Percentiles rank a stretch among this genome's conserved stretches.
phyloP scores from a whole-genome alignment of 352 stramenopile species.

The Phytophthora citricola region DNA sequence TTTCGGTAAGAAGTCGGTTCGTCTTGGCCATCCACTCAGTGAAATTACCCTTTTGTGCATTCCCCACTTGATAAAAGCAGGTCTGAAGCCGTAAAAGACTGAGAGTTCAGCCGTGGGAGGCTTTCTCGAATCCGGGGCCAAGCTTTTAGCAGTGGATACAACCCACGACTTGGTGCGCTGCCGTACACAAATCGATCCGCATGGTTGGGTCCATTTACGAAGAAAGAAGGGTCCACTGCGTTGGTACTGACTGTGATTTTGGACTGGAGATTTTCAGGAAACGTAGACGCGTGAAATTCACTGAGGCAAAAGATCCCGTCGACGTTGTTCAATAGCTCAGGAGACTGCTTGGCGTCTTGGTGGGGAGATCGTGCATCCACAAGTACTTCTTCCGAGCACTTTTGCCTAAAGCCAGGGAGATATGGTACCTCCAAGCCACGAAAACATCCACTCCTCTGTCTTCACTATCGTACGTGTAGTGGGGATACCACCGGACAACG shows the following conservation, averaged over 20 bases:
- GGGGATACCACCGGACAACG: conserved; percentile 76
- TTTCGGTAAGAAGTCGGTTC: conserved; percentile 36
- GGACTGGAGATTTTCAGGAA: conserved; percentile 48
- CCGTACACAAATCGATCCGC: conserved; percentile 86
- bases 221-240: conserved; percentile 71
- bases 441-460: conserved; percentile 83
- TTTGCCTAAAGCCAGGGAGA: conserved; percentile 69
- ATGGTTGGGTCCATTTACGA: conserved; percentile 65
- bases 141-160: conserved; percentile 63
- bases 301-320: conserved; percentile 86
- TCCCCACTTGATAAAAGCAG: conserved; percentile 73
- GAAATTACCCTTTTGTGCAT: conserved; percentile 52
- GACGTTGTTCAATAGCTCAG: conserved; percentile 48
- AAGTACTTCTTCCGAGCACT: conserved; percentile 53
- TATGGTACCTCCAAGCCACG: conserved; percentile 91
- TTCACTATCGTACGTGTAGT: conserved; percentile 70
- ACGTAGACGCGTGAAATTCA: conserved; percentile 70
- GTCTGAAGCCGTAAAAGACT: conserved; percentile 92
- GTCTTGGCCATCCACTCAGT: conserved; percentile 67
- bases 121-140: conserved; percentile 77
- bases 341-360: conserved; percentile 42
- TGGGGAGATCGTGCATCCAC: conserved; percentile 87
- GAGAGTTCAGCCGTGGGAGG: conserved; percentile 64
- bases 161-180: conserved; percentile 81
- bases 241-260: conserved; percentile 78